Evolutionary conservation across 306 rosid species (phyloP), one percentile per base, ranked within the genome.

Genomic region (Medicago arabica): DNA sequence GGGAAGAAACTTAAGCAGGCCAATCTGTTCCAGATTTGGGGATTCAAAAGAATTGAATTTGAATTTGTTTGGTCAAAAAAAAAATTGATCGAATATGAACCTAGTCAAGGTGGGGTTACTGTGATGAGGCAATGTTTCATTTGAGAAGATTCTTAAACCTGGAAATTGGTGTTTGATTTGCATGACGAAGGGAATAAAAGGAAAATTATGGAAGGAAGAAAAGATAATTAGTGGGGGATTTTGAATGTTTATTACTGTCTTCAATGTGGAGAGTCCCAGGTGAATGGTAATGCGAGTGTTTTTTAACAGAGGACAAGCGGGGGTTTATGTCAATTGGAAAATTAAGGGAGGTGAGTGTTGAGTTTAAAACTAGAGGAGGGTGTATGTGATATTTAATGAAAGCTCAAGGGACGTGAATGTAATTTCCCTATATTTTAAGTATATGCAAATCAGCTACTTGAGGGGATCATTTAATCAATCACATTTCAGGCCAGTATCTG

Each of bases 21-120:
- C 3, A 78, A 78, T 75, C 50, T 86, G 53, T 78, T 83, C 8
- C 87, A 86, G 82, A 78, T 86, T 72, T 86, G 89, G 89, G 89
- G 89, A 2, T 72, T 83, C 38, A 67, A 72, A 38, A 57, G 73
- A 61, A 78, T 50, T 40, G 23, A 28, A 28, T 6, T 6, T 28
- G 31, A 28, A 28, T 28, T 28, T 28, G 31, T 28, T 28, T 28
- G 31, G 31, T 28, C 1, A 28, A 28, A 28, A 28, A 28, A 28
- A 28, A 28, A 25, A 25, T 25, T 28, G 31, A 28, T 28, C 74
- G 82, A 76, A 75, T 49, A 28, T 53, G 71, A 72, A 21, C 15
- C 69, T 36, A 14, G 31, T 50, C 66, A 1, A 34, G 50, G 31
- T 65, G 60, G 47, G 31, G 31, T 44, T 12, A 13, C 21, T 38